Conservation (phyloP, 805 yeast species). For the Candida ficus region DNA sequence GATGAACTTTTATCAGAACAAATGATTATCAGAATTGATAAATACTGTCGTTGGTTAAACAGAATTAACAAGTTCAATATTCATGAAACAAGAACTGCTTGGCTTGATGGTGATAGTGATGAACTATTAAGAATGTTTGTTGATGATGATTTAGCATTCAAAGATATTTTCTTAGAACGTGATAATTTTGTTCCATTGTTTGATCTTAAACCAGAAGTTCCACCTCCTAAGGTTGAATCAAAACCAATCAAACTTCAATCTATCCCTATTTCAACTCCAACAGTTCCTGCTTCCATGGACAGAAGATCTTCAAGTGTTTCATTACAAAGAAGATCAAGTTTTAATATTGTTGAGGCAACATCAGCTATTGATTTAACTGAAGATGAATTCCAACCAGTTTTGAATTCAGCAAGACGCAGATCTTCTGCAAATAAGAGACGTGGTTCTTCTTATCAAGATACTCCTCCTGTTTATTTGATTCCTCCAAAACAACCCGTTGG, state of each 20-base stretch:
- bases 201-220: conserved; percentile 24
- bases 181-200: conserved; percentile 33
- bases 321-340: conserved; percentile 10
- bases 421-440: conserved; percentile 23
- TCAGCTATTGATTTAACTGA: conserved; percentile 26
- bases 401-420: conserved; percentile 27
- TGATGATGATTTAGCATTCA: conserved; percentile 31
- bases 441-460: conserved; percentile 4
- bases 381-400: conserved; percentile 31
- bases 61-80: conserved; percentile 19
- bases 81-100: conserved; percentile 14
- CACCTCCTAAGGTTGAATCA: conserved; percentile 14
- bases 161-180: conserved; percentile 35
- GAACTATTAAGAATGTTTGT: conserved; percentile 31
- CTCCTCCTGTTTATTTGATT: neutral
- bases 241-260: conserved; percentile 10
- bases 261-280: conserved; percentile 7
- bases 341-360: conserved; percentile 9
- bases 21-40: conserved; percentile 25
- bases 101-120: conserved; percentile 28
- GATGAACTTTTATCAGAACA: conserved; percentile 14
- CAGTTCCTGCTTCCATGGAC: neutral
- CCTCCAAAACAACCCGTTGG: neutral
- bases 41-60: conserved; percentile 32
- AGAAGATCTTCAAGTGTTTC: conserved; percentile 3